Evolutionary conservation across 345 rosid species (phyloP).

Genomic region (Linum usitatissimum): DNA sequence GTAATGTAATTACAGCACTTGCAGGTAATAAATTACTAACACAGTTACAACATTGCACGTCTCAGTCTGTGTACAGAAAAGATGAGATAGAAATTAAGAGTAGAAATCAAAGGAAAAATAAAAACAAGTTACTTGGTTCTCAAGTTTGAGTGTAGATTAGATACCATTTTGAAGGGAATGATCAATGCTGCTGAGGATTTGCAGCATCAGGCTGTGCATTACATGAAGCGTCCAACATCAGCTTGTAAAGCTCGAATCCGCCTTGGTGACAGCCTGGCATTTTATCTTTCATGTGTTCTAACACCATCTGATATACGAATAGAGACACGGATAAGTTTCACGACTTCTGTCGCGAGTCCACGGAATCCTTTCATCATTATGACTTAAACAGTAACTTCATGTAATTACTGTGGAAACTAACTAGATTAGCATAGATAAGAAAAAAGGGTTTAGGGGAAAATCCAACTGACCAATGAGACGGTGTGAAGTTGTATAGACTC

Average conservation of each 20-base stretch:
- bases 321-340: conserved; percentile 7
- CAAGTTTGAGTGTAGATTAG: background rate
- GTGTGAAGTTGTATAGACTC: conserved; percentile 78
- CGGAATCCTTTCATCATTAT: too few species aligned
- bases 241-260: conserved; percentile 66
- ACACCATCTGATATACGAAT: conserved; percentile 33
- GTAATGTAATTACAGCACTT: background rate
- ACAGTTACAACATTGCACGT: background rate
- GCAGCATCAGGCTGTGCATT: conserved; percentile 10
- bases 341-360: too few species aligned
- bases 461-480: conserved; percentile 49
- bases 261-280: conserved; percentile 98
- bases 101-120: too few species aligned
- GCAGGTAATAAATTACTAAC: background rate
- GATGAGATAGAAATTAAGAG: background rate
- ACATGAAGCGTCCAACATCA: conserved; percentile 43
- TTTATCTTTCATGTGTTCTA: conserved; percentile 49
- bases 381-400: too few species aligned
- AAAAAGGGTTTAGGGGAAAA: background rate
- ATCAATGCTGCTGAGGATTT: background rate
- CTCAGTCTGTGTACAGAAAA: background rate
- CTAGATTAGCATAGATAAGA: background rate
- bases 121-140: background rate
- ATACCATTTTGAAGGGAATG: background rate
- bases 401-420: too few species aligned